Evolutionary conservation across 2,329 filamentous ascomycete genomes (phyloP).

Genomic region (Paraconiothyrium brasiliense): DNA sequence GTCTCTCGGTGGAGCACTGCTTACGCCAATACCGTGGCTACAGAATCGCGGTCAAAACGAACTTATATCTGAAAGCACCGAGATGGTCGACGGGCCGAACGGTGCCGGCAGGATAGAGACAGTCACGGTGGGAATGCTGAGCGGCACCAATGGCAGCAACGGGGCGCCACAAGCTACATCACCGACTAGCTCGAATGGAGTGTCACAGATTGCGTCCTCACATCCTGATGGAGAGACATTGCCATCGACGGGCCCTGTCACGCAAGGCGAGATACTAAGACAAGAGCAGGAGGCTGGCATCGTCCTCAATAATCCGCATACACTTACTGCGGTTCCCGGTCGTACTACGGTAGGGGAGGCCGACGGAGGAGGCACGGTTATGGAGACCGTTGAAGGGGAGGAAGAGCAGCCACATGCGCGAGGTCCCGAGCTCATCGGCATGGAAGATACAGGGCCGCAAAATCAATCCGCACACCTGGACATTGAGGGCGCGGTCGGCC

Average conservation of each 20-base stretch:
- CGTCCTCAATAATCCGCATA: conserved; percentile 65
- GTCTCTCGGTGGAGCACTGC: conserved; percentile 84
- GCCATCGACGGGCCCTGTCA: conserved; percentile 54
- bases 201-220: conserved; percentile 43
- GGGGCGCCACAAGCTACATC: conserved; percentile 15
- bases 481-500: conserved; percentile 49
- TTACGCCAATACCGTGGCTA: conserved; percentile 96
- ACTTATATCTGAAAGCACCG: conserved; percentile 76
- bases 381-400: conserved; percentile 51
- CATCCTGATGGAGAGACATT: conserved; percentile 49
- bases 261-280: conserved; percentile 84
- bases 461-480: conserved; percentile 60
- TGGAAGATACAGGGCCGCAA: conserved; percentile 86
- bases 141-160: conserved; percentile 12
- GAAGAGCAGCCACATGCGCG: conserved; percentile 79
- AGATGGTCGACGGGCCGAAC: conserved; percentile 83
- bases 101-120: conserved; percentile 83
- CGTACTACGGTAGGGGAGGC: conserved; percentile 38
- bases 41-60: conserved; percentile 61
- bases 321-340: conserved; percentile 36
- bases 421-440: conserved; percentile 84
- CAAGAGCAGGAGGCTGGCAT: conserved; percentile 86
- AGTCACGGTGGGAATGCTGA: conserved; percentile 73
- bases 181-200: conserved; percentile 13
- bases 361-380: conserved; percentile 41